Base-by-base conservation (phyloP, 768 basidiomycete genomes). In the Hericium erinaceus region DNA sequence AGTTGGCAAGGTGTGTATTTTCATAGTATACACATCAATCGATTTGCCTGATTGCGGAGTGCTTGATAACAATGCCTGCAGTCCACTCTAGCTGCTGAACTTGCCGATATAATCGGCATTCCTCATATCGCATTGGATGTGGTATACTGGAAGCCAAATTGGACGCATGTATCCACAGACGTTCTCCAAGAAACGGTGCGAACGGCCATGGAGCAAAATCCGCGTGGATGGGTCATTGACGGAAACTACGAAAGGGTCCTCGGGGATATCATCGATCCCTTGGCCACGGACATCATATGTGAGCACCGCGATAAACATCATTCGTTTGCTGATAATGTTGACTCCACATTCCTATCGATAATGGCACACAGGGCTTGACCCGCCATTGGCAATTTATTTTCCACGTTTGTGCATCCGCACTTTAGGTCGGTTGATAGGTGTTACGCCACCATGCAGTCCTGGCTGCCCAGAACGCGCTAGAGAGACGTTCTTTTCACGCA, bases 381-480 rank as follows among this genome's bases (percentile, higher is more conserved):
- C 84, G 8, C 86, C 85, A 12, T 69, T 87, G 38, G 16, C 71
- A 9, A 67, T 80, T 10, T 87, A 87, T 69, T 74, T 87, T 55
- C 82, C 85, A 20, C 81, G 85, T 15, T 62, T 85, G 24, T 64
- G 78, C 58, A 61, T 72, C 55, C 74, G 85, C 50, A 86, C 84
- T 0, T 63, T 83, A n/a, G 64, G 72, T 58, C 68, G 72, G n/a
- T 61, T 73, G 8, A 40, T 69, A 24, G 56, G 68, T 11, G 15
- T 64, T n/a, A 48, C 15, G 7, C 59, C 63, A 5, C 66, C 64
- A 12, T 70, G 69, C 65, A 65, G 64, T 22, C 58, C 63, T 10
- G 72, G 68, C 24, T 73, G 72, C 61, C 51, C 60, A 38, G 72
- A 73, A 58, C 56, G 33, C 7, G 46, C 56, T 46, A 26, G 44